Evolutionary conservation across 768 basidiomycete genomes (phyloP), one percentile per base, ranked within the genome.

Genomic region (Phaeotremella skinneri): DNA sequence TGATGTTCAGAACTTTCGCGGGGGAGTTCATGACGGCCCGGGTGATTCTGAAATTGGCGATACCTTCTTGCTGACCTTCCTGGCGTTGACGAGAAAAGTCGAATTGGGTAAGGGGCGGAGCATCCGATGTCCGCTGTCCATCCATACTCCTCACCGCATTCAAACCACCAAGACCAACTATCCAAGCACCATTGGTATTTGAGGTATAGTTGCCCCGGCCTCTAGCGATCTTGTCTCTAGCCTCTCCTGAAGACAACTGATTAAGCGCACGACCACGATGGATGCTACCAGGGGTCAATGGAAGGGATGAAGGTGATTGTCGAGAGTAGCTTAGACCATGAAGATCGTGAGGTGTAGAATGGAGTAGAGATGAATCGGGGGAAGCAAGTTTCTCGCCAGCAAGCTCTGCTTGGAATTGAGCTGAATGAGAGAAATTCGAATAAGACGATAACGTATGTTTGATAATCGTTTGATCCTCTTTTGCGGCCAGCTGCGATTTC

Each of bases 401-500:
- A 9, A 66, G 17, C 16, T 43, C 25, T 5, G 56, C 30, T 49
- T 65, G 64, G 25, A 60, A 49, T 3, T 49, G n/a, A 3, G 55
- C 25, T 14, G 55, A 50, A 37, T 69, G 56, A 17, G 34, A 4
- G 11, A 42, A 17, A 4, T 11, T 29, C 4, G 53, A 9, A 23
- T 58, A n/a, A 13, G 51, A 47, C 7, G 45, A 32, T 3, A 21
- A 26, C 14, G 58, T 54, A 16, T 65, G 55, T 16, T 52, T 59
- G 48, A 69, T 48, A 9, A 69, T 27, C 4, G 67, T 65, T 26
- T 26, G 20, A 48, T 65, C 64, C 27, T 58, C 60, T 5, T 34
- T 31, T 7, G 49, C 14, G 11, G 27, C 31, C 1, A 50, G 14
- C 25, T n/a, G n/a, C 51, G 31, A 23, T 48, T 31, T 42, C 17